These are phyloP conservation scores for Cudoniella acicularis DNA, from an alignment of 495 filamentous ascomycete genomes.

Conservation along the genomic window DNA sequence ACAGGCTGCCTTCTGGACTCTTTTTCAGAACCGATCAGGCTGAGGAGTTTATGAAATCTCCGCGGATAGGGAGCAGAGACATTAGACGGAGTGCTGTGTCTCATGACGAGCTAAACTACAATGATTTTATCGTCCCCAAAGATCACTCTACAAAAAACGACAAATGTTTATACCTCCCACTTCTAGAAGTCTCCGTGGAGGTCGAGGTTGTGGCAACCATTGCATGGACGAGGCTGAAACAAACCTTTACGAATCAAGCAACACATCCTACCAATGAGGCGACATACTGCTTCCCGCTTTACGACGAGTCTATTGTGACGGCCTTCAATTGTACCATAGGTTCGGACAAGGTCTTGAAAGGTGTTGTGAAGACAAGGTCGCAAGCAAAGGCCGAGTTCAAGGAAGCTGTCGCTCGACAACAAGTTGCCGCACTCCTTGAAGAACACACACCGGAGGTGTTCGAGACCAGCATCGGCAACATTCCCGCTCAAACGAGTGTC, in stretches of 20 bases:
- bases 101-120: background rate
- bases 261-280: slow-evolving; percentile 36
- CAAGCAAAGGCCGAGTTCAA: slow-evolving; percentile 44
- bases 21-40: too few species aligned
- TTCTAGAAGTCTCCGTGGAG: slow-evolving; percentile 39
- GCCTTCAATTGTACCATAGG: slow-evolving; percentile 44
- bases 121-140: background rate
- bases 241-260: slow-evolving; percentile 45
- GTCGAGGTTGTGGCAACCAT: slow-evolving; percentile 39
- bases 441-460: slow-evolving; percentile 49
- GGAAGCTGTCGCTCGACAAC: slow-evolving; percentile 38
- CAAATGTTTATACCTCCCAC: slow-evolving; percentile 37
- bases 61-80: too few species aligned
- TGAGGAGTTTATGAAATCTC: too few species aligned
- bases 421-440: slow-evolving; percentile 47
- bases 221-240: slow-evolving; percentile 43
- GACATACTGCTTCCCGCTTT: slow-evolving; percentile 54
- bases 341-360: slow-evolving; percentile 28
- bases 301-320: slow-evolving; percentile 49
- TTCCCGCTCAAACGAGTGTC: slow-evolving; percentile 34
- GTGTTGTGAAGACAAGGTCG: slow-evolving; percentile 46
- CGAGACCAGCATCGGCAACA: slow-evolving; percentile 49
- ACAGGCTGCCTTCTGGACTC: too few species aligned
- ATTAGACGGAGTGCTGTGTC: too few species aligned
- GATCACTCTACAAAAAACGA: background rate